Percentiles rank a stretch among this genome's conserved stretches.
These are phyloP conservation scores for Camelina hispida DNA, from an alignment of 345 rosid species.

Conservation along the genomic window DNA sequence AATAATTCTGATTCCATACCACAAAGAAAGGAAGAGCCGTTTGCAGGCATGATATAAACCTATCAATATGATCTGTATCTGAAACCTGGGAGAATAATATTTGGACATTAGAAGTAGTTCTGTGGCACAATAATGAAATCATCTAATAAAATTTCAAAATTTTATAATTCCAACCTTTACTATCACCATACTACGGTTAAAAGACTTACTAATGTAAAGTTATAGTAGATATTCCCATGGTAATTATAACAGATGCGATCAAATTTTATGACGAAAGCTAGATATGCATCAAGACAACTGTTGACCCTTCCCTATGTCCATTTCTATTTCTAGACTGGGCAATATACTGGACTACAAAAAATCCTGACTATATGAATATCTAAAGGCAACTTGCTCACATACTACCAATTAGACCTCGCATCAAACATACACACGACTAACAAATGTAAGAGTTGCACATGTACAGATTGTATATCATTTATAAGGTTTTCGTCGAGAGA, in stretches of 20 bases:
- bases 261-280: slow-evolving; percentile 3
- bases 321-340: background rate
- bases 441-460: background rate
- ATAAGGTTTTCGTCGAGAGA: background rate
- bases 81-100: slow-evolving; percentile 60
- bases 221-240: background rate
- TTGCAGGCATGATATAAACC: slow-evolving; percentile 83
- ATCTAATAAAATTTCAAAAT: background rate
- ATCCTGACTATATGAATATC: background rate
- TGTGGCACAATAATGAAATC: slow-evolving; percentile 1
- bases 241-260: background rate
- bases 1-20: slow-evolving; percentile 50
- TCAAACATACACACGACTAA: background rate
- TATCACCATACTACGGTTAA: background rate
- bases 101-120: slow-evolving; percentile 2
- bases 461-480: background rate
- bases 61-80: slow-evolving; percentile 84
- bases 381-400: slow-evolving; percentile 14
- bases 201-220: slow-evolving; percentile 1
- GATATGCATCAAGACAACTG: slow-evolving; percentile 27
- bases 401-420: slow-evolving; percentile 12
- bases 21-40: slow-evolving; percentile 84
- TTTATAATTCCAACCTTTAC: background rate
- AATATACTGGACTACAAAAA: background rate
- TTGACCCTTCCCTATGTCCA: slow-evolving; percentile 3